A percentile compares a stretch with the other conserved stretches of the same genome.
Evolutionary conservation across 2,329 filamentous ascomycete genomes (phyloP).

Genomic region (Botrytis hyacinthi): DNA sequence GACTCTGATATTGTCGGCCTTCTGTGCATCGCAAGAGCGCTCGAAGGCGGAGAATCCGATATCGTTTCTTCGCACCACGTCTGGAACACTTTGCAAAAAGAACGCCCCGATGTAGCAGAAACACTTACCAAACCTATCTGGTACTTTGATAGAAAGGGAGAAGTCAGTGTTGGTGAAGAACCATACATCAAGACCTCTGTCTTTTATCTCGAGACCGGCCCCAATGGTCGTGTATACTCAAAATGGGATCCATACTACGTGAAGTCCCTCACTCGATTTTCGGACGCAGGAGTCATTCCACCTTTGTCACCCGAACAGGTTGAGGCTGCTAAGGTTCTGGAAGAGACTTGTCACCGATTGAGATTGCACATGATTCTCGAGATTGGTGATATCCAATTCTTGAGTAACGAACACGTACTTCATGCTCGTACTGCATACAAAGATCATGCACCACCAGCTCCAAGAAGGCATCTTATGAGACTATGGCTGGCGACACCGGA

Average conservation of each 20-base stretch:
- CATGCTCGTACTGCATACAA: slow-evolving; percentile 81
- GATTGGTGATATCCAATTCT: slow-evolving; percentile 84
- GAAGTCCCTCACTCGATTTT: slow-evolving; percentile 71
- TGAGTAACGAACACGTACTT: slow-evolving; percentile 76
- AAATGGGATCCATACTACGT: slow-evolving; percentile 94
- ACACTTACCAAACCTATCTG: slow-evolving; percentile 74
- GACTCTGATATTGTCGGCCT: slow-evolving; percentile 81
- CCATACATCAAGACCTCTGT: slow-evolving; percentile 71
- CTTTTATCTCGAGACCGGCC: slow-evolving; percentile 71
- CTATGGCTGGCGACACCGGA: slow-evolving; percentile 83
- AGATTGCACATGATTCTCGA: slow-evolving; percentile 83
- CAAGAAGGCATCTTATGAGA: slow-evolving; percentile 75
- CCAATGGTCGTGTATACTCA: slow-evolving; percentile 67
- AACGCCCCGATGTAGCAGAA: slow-evolving; percentile 76
- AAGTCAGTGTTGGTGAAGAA: slow-evolving; percentile 70
- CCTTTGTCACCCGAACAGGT: slow-evolving; percentile 66
- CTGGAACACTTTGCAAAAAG: slow-evolving; percentile 73
- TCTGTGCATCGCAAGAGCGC: slow-evolving; percentile 73
- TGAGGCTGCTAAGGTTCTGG: slow-evolving; percentile 66
- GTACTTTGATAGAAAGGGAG: slow-evolving; percentile 92
- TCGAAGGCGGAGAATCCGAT: slow-evolving; percentile 81
- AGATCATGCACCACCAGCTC: slow-evolving; percentile 65
- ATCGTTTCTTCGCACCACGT: slow-evolving; percentile 76
- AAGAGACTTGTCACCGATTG: slow-evolving; percentile 71
- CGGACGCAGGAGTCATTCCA: slow-evolving; percentile 69